Evolutionary conservation across 1,139 yeast species (phyloP), one percentile per base, ranked within the genome.

Genomic region (Chernovozyma sophiae-reginae): DNA sequence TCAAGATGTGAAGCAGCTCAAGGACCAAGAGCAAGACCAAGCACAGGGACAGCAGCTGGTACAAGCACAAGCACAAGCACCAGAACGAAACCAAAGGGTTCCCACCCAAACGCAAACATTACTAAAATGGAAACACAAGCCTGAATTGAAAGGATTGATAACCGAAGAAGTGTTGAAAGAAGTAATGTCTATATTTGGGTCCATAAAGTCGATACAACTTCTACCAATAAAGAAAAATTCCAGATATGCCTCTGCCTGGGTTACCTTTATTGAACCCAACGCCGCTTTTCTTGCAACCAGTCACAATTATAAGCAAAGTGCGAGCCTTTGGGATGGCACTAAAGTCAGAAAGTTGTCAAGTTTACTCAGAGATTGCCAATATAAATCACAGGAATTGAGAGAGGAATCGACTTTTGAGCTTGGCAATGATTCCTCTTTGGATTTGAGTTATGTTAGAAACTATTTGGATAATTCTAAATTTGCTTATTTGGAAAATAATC

Each of bases 181-280:
- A 35, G 56, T 76, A 18, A 72, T 77, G 79, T 45, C 49, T 19
- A 67, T 67, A 2, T 77, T 76, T 53, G 81, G 81, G 0, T 47
- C 58, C 0, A 50, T 74, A 1, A 41, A 36, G 5, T 25, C 44
- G 0, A 54, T 59, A 1, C 28, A 43, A 17, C 35, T 58, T 8
- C 29, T 45, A 6, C 40, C 41, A 1, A 40, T 44, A 5, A 35
- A 39, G 3, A 39, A 45, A 1, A 53, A 49, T 7, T 56, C 56
- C 12, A 43, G 62, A 31, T 74, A 75, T 45, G 66, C 60, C 34
- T 52, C 57, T 19, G 80, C 75, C 0, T 36, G 51, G 0, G 56
- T 76, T 1, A 54, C 51, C 23, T 76, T 53, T 46, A 45, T 42
- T 11, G 41, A 47, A 3, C 41, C 44, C 7, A 48, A 46, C 1